These are phyloP conservation scores for Spinellus fusiger DNA, from an alignment of 192 early-diverging fungal genomes.

Conservation along the genomic window DNA sequence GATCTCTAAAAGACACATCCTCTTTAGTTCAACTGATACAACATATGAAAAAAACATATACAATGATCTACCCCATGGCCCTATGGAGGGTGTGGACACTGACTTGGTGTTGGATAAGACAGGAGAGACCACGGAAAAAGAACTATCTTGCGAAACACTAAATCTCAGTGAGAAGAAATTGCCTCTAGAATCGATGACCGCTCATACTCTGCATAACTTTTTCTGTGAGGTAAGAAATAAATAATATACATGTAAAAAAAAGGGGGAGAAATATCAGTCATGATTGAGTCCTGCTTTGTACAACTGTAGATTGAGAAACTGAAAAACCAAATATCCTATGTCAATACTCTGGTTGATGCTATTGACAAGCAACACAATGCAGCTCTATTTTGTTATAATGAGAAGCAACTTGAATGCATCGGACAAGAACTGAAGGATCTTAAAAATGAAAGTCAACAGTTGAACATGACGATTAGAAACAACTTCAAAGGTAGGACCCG, in stretches of 20 bases:
- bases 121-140: too few relatives aligned
- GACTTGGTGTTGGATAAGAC: too few relatives aligned
- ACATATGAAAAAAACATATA: too few relatives aligned
- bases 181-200: too few relatives aligned
- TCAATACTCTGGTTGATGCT: slow-evolving; percentile 7
- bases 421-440: slow-evolving; percentile 11
- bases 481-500: slow-evolving; percentile 41
- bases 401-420: slow-evolving; percentile 6
- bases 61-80: too few relatives aligned
- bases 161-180: too few relatives aligned
- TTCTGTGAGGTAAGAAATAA: slow-evolving; percentile 15
- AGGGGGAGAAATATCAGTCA: too few relatives aligned
- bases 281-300: neutral
- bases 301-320: slow-evolving; percentile 12
- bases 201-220: slow-evolving; percentile 7
- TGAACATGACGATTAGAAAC: slow-evolving; percentile 35
- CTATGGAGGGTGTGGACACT: too few relatives aligned
- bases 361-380: slow-evolving; percentile 8
- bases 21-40: too few relatives aligned
- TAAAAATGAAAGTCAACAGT: slow-evolving; percentile 19
- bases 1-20: too few relatives aligned
- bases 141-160: too few relatives aligned
- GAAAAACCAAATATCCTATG: slow-evolving; percentile 9
- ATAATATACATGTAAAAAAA: too few relatives aligned
- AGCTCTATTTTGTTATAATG: slow-evolving; percentile 12